phyloP scores from a whole-genome alignment of 805 yeast genomes.

The Clavispora santaluciae region DNA sequence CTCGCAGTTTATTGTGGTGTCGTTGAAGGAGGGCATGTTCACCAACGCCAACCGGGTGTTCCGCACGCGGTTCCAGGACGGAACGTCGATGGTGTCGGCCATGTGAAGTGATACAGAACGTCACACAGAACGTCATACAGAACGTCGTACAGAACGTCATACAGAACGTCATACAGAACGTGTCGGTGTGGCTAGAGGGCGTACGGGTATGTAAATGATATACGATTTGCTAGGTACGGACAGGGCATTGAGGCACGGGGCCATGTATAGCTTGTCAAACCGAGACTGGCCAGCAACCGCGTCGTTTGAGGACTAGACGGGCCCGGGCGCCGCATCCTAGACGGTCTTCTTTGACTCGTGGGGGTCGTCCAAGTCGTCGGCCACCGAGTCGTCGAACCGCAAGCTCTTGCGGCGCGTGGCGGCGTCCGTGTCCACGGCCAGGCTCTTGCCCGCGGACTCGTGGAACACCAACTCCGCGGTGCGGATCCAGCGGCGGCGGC shows the following conservation, averaged over 20 bases:
- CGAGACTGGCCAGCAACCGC: too few species aligned
- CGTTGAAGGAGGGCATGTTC: conserved; percentile 97
- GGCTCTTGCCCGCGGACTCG: background rate
- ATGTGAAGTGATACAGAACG: conserved; percentile 39
- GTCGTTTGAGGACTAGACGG: too few species aligned
- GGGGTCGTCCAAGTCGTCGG: conserved; percentile 6
- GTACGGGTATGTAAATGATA: too few species aligned
- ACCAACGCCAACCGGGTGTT: conserved; percentile 94
- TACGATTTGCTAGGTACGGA: too few species aligned
- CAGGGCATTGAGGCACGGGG: too few species aligned
- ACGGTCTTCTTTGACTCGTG: conserved; percentile 7
- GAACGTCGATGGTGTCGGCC: conserved; percentile 85
- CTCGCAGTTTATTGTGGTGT: conserved; percentile 93
- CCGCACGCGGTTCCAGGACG: conserved; percentile 92
- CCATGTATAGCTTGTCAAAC: too few species aligned
- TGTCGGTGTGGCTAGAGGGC: too few species aligned
- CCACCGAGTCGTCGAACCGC: conserved; percentile 35
- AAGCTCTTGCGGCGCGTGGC: conserved; percentile 36
- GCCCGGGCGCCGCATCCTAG: background rate
- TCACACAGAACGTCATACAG: too few species aligned
- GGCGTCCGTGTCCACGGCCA: conserved; percentile 1
- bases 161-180: too few species aligned
- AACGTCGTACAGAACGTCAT: too few species aligned
- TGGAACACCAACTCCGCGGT: conserved; percentile 75
- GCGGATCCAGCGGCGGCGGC: conserved; percentile 94